phyloP scores from a whole-genome alignment of 148 eudicot genomes.

The Spergularia marina region DNA sequence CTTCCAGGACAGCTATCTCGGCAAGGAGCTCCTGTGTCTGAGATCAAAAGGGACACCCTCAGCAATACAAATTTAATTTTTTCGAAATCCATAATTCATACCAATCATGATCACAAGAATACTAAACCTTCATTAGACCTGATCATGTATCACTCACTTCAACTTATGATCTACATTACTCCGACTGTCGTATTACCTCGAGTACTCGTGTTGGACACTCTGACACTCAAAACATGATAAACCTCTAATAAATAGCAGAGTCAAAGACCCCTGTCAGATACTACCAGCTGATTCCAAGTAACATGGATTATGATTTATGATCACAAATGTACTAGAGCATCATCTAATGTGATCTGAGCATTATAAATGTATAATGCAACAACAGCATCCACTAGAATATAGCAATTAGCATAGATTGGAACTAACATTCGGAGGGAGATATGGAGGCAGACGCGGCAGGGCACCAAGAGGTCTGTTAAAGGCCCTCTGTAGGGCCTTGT shows the following conservation, averaged over 20 bases:
- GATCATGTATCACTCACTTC: not conserved
- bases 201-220: no score
- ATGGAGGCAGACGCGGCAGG: conserved; percentile 87
- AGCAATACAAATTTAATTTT: conserved; percentile 9
- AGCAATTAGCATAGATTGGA: not conserved
- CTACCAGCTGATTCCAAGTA: not conserved
- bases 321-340: not conserved
- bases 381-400: not conserved
- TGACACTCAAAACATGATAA: no score
- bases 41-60: conserved; percentile 9
- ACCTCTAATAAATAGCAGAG: no score
- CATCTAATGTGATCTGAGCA: not conserved
- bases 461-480: conserved; percentile 77
- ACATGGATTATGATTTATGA: conserved; percentile 1
- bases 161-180: not conserved
- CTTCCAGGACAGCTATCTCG: conserved; percentile 94
- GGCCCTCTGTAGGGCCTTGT: conserved; percentile 85
- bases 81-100: not conserved
- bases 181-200: no score
- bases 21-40: conserved; percentile 94
- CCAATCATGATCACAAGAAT: not conserved
- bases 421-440: conserved; percentile 80
- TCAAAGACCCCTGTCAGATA: no score
- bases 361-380: not conserved
- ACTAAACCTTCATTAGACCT: not conserved